These are phyloP conservation scores for Aegilops longissima DNA, from an alignment of 176 grass and related monocot genomes.

Conservation along the genomic window DNA sequence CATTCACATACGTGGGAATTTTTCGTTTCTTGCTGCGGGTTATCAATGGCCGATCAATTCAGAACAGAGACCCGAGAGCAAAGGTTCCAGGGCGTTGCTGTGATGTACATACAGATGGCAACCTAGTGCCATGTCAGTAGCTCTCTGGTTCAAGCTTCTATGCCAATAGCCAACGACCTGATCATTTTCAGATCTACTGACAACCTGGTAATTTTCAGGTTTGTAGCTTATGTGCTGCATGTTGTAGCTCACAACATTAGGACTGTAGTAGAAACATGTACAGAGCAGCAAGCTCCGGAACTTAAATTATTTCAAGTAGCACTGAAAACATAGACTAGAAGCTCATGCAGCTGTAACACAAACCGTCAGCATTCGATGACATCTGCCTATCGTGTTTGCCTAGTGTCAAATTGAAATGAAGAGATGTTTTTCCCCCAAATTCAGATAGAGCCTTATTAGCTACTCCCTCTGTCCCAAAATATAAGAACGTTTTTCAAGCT, in stretches of 20 bases:
- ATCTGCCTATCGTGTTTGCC: background rate
- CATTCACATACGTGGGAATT: background rate
- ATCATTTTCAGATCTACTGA: constrained; percentile 13
- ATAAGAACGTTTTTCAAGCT: too few species aligned
- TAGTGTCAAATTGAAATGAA: background rate
- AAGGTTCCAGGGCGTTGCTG: constrained; percentile 26
- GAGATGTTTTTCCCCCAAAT: background rate
- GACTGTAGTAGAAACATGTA: constrained; percentile 1
- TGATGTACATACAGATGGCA: constrained; percentile 54
- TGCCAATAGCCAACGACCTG: background rate
- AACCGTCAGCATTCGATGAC: background rate
- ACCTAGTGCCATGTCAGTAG: background rate
- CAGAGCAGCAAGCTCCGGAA: background rate
- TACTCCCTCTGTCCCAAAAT: too few species aligned
- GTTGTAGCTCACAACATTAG: constrained; percentile 31
- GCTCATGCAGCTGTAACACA: constrained; percentile 29
- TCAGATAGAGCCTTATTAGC: too few species aligned
- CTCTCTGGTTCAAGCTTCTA: background rate
- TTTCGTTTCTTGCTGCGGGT: background rate
- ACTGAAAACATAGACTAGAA: background rate
- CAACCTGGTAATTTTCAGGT: constrained; percentile 18
- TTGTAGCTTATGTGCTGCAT: constrained; percentile 9
- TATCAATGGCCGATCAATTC: background rate
- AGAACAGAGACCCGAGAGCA: background rate
- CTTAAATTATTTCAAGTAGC: background rate